phyloP scores from a whole-genome alignment of 345 rosid species.

The Lagerstroemia speciosa region DNA sequence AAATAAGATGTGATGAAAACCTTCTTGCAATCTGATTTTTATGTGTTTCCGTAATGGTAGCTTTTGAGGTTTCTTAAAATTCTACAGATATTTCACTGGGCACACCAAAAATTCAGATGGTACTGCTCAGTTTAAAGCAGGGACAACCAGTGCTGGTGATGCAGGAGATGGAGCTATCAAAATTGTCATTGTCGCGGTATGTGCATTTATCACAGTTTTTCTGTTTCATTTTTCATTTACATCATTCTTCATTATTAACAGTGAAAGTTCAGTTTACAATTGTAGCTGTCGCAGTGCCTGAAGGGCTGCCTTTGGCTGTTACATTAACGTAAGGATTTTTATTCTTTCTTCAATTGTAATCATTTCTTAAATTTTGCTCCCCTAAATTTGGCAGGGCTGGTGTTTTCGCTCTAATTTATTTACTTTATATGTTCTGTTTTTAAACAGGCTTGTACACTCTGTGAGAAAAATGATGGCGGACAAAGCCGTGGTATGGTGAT shows the following conservation, averaged over 20 bases:
- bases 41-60: not conserved
- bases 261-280: slow-evolving; percentile 63
- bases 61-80: not conserved
- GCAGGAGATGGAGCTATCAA: slow-evolving; percentile 65
- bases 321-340: slow-evolving; percentile 69
- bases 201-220: slow-evolving; percentile 15
- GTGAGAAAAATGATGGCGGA: slow-evolving; percentile 99
- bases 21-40: slow-evolving; percentile 1
- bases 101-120: slow-evolving; percentile 45
- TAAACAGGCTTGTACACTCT: slow-evolving; percentile 84
- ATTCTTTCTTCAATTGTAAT: not conserved
- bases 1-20: not conserved
- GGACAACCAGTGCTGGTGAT: slow-evolving; percentile 43
- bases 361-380: not conserved
- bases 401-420: not conserved
- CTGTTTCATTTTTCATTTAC: too few species aligned
- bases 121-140: slow-evolving; percentile 39
- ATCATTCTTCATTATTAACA: not conserved
- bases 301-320: slow-evolving; percentile 98
- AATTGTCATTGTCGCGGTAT: slow-evolving; percentile 81
- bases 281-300: slow-evolving; percentile 98
- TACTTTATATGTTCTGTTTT: not conserved
- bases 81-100: slow-evolving; percentile 71
- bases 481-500: slow-evolving; percentile 74
- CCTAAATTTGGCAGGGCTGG: not conserved